Base-by-base conservation (phyloP, 371 early-diverging fungal genomes). In the Mucor circinelloides region DNA sequence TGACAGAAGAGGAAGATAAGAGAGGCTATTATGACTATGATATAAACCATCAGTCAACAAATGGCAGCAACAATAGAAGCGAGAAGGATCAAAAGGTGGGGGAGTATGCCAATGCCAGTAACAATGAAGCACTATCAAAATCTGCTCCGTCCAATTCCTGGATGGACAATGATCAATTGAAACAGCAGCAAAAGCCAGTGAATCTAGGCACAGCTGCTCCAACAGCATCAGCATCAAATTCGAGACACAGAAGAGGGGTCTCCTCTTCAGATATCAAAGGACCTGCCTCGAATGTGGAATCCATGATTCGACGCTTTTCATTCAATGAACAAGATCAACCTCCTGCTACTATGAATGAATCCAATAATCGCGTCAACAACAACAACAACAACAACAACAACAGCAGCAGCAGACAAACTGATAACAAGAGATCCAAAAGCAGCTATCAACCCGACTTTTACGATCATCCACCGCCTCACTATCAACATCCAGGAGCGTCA, bases 131-230 rank as follows among this genome's bases (percentile, higher is more conserved):
- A 1, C 7, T 55, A 19, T 63, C 63, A 12, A 63, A 42, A 36
- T 63, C 63, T 28, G 55, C 63, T 3, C 63, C 63, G 9, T 55
- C 54, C n/a, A 63, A 17, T 40, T 40, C 42, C 10, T 63, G 63
- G 63, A 19, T 55, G 17, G 55, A 63, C 6, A 52, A 52, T n/a
- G 27, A 61, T 30, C 48, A 48, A 19, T 13, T 23, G 28, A 23
- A 44, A 28, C 60, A 46, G 31, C 46, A 15, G 27, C 59, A 60
- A 30, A 44, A 42, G 8, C 60, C 34, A 19, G n/a, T n/a, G 1
- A 25, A 25, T 50, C 12, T 30, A 30, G 30, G 30, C 21, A 55
- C 55, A 40, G 38, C 25, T 25, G 32, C 48, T 48, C 9, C 48
- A 23, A 8, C 48, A n/a, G 6, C 23, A 6, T 48, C 48, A 7